Conservation (phyloP, 2,329 filamentous ascomycete genomes). For the Phyllosticta citriasiana region DNA sequence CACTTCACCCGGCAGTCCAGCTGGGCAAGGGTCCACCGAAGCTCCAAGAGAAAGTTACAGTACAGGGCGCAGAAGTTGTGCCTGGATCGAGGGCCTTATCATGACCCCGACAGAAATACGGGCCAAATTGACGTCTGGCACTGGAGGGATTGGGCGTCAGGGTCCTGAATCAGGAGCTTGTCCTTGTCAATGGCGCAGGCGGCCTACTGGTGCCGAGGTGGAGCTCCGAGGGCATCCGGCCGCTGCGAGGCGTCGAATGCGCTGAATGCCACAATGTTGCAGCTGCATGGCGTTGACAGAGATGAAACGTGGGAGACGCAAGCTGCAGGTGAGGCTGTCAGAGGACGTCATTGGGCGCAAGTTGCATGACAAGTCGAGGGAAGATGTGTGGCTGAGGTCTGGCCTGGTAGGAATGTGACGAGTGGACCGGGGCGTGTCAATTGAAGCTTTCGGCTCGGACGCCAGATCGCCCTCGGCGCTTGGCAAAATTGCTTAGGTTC, state of each 20-base stretch:
- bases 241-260: background rate
- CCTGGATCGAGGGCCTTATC: constrained; percentile 1
- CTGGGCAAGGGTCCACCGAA: background rate
- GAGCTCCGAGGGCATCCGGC: background rate
- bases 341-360: background rate
- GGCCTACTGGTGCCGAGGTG: background rate
- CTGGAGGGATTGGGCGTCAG: background rate
- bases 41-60: background rate
- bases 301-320: background rate
- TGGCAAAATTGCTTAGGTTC: background rate
- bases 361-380: background rate
- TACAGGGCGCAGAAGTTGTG: background rate
- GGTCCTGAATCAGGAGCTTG: constrained; percentile 1
- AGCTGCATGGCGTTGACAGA: background rate
- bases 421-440: background rate
- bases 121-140: background rate
- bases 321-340: background rate
- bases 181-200: background rate
- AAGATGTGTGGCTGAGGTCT: background rate
- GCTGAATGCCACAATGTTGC: background rate
- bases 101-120: background rate
- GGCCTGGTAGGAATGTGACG: background rate
- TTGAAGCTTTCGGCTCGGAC: background rate
- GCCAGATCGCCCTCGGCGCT: background rate
- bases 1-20: background rate